Percentiles rank a stretch among this genome's conserved stretches.
phyloP scores from a whole-genome alignment of 2,329 filamentous ascomycete species.

The Penicillium sp. region DNA sequence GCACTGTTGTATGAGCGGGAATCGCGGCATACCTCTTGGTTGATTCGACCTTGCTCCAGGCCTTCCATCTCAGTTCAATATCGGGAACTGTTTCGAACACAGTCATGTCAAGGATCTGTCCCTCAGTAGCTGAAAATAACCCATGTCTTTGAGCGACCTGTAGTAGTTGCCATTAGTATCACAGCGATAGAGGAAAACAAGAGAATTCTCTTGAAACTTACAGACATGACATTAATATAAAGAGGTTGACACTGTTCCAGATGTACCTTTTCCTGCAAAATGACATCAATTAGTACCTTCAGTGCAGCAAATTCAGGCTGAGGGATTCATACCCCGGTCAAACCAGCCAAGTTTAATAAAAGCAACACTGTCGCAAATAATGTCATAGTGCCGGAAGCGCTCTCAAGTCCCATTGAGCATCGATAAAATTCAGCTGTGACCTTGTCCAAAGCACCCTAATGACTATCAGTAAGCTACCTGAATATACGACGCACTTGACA shows the following conservation, averaged over 20 bases:
- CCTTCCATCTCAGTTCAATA: slow-evolving; percentile 50
- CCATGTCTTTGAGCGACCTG: slow-evolving; percentile 43
- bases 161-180: slow-evolving; percentile 2
- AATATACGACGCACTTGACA: background rate
- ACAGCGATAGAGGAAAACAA: background rate
- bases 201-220: slow-evolving; percentile 15
- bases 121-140: slow-evolving; percentile 50
- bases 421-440: slow-evolving; percentile 45
- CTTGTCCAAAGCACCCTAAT: slow-evolving; percentile 37
- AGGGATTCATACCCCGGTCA: slow-evolving; percentile 17
- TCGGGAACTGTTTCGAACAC: slow-evolving; percentile 46
- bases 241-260: slow-evolving; percentile 52
- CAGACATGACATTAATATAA: slow-evolving; percentile 50
- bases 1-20: background rate
- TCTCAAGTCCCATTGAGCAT: slow-evolving; percentile 40
- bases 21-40: slow-evolving; percentile 41
- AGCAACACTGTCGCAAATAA: slow-evolving; percentile 49
- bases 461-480: background rate
- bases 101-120: slow-evolving; percentile 40
- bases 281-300: slow-evolving; percentile 6
- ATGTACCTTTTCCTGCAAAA: slow-evolving; percentile 39
- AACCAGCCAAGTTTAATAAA: slow-evolving; percentile 39
- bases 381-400: slow-evolving; percentile 45
- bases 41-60: slow-evolving; percentile 54
- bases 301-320: background rate